A percentile compares a stretch with the other conserved stretches of the same genome.
Evolutionary conservation across 2,329 filamentous ascomycete species (phyloP).

Genomic region (Lachnellula hyalina): DNA sequence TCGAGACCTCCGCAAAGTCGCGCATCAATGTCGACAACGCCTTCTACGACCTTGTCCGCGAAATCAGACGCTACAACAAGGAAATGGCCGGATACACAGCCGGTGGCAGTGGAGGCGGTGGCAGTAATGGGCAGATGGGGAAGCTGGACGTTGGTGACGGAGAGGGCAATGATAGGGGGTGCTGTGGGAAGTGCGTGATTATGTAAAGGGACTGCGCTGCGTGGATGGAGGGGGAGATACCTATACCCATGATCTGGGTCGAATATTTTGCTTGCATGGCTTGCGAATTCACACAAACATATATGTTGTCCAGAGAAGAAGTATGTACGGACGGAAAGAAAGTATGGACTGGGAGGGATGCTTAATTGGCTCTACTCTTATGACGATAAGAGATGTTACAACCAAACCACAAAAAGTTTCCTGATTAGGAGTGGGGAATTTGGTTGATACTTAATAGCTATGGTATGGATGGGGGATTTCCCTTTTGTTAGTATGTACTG

Average conservation of each 20-base stretch:
- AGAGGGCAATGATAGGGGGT: conserved; percentile 56
- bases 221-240: neutral
- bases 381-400: neutral
- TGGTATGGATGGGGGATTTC: too few species aligned
- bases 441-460: too few species aligned
- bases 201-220: conserved; percentile 55
- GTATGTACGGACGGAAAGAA: neutral
- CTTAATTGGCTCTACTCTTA: neutral
- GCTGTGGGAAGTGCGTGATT: conserved; percentile 80
- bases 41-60: conserved; percentile 96
- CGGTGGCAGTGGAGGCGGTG: conserved; percentile 57
- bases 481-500: too few species aligned
- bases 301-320: neutral
- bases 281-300: neutral
- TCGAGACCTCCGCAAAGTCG: conserved; percentile 97
- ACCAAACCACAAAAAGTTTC: neutral
- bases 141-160: conserved; percentile 77
- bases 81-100: conserved; percentile 88
- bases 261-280: neutral
- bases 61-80: conserved; percentile 97
- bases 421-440: neutral
- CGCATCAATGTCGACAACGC: conserved; percentile 97
- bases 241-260: neutral
- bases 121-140: conserved; percentile 49
- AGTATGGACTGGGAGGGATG: neutral